These are phyloP conservation scores for Mycena floridula DNA, from an alignment of 768 basidiomycete species.

Conservation along the genomic window DNA sequence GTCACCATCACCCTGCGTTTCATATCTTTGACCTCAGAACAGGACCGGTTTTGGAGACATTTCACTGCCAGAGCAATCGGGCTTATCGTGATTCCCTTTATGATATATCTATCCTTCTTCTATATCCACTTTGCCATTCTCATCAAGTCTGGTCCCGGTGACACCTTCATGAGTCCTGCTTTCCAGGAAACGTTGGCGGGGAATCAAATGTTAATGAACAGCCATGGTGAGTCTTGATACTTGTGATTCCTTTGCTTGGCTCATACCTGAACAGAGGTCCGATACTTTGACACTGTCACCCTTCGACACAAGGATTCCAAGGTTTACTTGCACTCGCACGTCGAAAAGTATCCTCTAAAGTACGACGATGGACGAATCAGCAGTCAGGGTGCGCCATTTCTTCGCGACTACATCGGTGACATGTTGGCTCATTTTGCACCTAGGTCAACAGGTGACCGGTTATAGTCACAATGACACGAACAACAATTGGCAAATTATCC, in stretches of 20 bases:
- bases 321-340: constrained; percentile 89
- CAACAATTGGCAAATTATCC: constrained; percentile 93
- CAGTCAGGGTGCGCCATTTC: constrained; percentile 61
- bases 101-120: constrained; percentile 93
- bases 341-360: constrained; percentile 83
- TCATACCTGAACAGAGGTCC: constrained; percentile 75
- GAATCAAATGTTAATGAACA: constrained; percentile 87
- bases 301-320: constrained; percentile 92
- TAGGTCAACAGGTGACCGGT: constrained; percentile 94
- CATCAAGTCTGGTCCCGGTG: constrained; percentile 85
- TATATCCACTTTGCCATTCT: constrained; percentile 91
- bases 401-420: not conserved
- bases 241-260: no score
- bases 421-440: constrained; percentile 1
- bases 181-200: constrained; percentile 95
- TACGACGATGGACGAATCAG: constrained; percentile 96
- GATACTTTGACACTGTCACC: constrained; percentile 85
- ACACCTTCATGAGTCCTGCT: constrained; percentile 94
- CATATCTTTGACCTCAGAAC: not conserved
- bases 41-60: constrained; percentile 90
- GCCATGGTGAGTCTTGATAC: constrained; percentile 64
- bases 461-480: constrained; percentile 93
- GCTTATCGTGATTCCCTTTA: constrained; percentile 81
- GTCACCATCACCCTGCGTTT: constrained; percentile 1
- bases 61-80: constrained; percentile 81